Evolutionary conservation across 805 yeast genomes (phyloP), one percentile per base, ranked within the genome.

Genomic region (Torulaspora delbrueckii): DNA sequence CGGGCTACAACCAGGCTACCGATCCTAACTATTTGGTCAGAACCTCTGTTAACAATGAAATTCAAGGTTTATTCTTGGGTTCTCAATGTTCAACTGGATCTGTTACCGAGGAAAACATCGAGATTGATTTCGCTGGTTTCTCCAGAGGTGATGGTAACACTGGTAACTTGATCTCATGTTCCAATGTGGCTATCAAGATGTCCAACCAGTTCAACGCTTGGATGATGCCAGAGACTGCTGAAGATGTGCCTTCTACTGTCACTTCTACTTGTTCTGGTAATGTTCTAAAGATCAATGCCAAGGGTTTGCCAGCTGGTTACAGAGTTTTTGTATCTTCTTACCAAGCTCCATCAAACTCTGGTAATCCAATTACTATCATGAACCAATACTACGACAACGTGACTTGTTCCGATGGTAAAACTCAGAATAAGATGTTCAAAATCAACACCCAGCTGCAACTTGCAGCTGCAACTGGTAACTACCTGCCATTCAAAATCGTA

Each of bases 171-270:
- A 43, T 49, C 3, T 50, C 54, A 8, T 50, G 54, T 33, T 28
- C 39, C 5, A 33, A 37, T 31, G 49, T 47, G 16, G 28, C 31
- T 4, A 33, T 50, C 28, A 32, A 35, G 25, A 44, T 50, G 43
- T 41, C 54, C 3, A 38, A 40, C 23, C 35, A 46, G 8, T 50
- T 50, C 35, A 50, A 47, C 33, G 45, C 39, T 9, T 50, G 47
- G 47, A 37, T 43, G 45, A 43, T 44, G 47, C 51, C 54, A 13
- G 42, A 36, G 10, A 41, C 40, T 7, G 51, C 54, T 8, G 44
- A 34, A 13, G 40, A 35, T 16, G 46, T 47, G 26, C 47, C 54
- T 5, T 37, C 48, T 10, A 34, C 45, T 2, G 45, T 41, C 9
- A 23, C 43, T 1, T 25, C 36, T 16, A 33, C 43, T 10, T 50